phyloP scores from a whole-genome alignment of 2,329 filamentous ascomycete species.

The Thermoascus crustaceus region DNA sequence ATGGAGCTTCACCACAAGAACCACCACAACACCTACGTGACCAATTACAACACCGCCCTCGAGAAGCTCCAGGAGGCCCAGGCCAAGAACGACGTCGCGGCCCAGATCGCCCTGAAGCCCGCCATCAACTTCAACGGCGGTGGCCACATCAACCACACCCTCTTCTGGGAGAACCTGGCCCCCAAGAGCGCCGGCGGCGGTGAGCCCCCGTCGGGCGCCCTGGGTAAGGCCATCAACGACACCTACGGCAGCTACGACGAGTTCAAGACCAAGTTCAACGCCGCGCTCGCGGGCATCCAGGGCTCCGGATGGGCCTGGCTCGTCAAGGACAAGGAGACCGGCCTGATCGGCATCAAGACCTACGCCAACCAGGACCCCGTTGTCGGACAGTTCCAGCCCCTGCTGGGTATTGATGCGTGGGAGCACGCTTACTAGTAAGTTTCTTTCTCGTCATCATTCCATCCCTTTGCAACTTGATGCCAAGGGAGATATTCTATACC shows the following conservation, averaged over 20 bases:
- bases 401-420: conserved; percentile 89
- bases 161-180: conserved; percentile 62
- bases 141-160: conserved; percentile 55
- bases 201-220: conserved; percentile 51
- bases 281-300: conserved; percentile 57
- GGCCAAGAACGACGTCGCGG: conserved; percentile 44
- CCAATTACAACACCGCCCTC: conserved; percentile 71
- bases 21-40: conserved; percentile 92
- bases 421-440: conserved; percentile 85
- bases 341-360: conserved; percentile 51
- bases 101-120: conserved; percentile 52
- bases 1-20: conserved; percentile 95
- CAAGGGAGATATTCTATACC: neutral
- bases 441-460: conserved; percentile 1
- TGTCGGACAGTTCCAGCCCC: conserved; percentile 69
- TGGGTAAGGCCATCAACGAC: conserved; percentile 51
- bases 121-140: conserved; percentile 58
- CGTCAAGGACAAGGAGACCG: conserved; percentile 55
- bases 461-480: neutral
- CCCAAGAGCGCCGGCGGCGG: conserved; percentile 55
- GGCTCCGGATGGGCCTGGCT: conserved; percentile 58
- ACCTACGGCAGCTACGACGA: conserved; percentile 52
- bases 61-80: conserved; percentile 60
- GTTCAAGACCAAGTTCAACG: conserved; percentile 57
- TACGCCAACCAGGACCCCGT: conserved; percentile 85